Base-by-base conservation (phyloP, 208 protist species). In the Wallacemonas rigidus region DNA sequence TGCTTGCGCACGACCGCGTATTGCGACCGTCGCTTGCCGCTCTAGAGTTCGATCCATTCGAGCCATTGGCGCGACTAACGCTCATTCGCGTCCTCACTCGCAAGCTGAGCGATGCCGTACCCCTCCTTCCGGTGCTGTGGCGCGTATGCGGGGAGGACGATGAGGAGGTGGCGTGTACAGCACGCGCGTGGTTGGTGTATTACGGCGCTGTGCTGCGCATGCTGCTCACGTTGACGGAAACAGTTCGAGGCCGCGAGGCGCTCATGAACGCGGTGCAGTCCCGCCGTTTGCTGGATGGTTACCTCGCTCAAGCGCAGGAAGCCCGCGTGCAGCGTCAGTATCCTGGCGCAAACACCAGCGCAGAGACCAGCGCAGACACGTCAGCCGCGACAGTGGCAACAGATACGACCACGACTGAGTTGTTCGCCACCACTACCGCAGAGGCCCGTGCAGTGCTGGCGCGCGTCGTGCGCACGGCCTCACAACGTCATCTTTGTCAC, bases 1-100 rank as follows among this genome's bases (percentile, higher is more conserved):
- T 48, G 14, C 55, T 67, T 1, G 71, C 78, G 11, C 80, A 87
- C 38, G 86, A 92, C 68, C 76, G 76, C 9, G 79, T 92, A 11
- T 74, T 92, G 75, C 83, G 87, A 8, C 77, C 76, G 12, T 56
- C 81, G 9, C 73, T 92, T n/a, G 82, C 87, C 2, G 81, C 82
- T 0, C 45, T 92, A n/a, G 81, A 84, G 69, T 80, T 81, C 67
- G 87, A 88, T 61, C 72, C 84, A 1, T 69, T 83, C 60, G 71
- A 88, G 51, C 73, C 77, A 8, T 40, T 75, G 1, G 83, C 87
- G 43, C 81, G 87, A 3, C 74, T 83, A 15, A 81, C 81, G 35
- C 4, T 88, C 38, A 39, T 82, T 1, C 62, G 68, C 7, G 71
- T 89, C 1, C 76, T 92, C 14, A 54, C 57, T 17, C 69, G 58